Evolutionary conservation across 441 rosid species (phyloP), one percentile per base, ranked within the genome.

Genomic region (Syzygium syzygioides): DNA sequence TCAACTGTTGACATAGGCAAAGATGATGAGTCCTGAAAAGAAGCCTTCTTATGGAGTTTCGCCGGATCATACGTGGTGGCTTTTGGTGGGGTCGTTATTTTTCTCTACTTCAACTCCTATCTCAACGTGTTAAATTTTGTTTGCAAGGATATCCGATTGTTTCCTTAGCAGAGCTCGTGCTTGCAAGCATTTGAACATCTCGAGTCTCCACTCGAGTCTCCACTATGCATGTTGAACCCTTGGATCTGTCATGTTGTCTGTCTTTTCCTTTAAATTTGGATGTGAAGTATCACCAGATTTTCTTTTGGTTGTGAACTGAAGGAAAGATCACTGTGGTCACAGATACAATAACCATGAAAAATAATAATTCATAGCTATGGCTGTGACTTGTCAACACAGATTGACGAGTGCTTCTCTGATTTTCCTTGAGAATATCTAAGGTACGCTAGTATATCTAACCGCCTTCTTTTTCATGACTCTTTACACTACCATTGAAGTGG

Each of bases 81-180:
- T 32, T 66, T 66, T 4, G 0, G 4, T 2, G 2, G 45, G 45
- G 6, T 4, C 45, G 4, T 0, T 0, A 1, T 66, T 66, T 66
- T 9, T 66, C 2, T 66, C 45, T 66, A 66, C 79, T 66, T 66
- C 19, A 32, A 66, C 45, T 18, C 79, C 26, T 32, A 66, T 66
- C 25, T 18, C 45, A 32, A 32, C 79, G 26, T 6, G 19, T 32
- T 66, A 11, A 2, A 25, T 66, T 66, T 66, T n/a, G 30, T n/a
- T 5, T 9, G 48, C 18, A 68, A 68, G 45, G 4, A 68, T 19
- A 68, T 68, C 14, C 79, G 14, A 32, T 32, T 68, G 79, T 34
- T 68, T 9, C 14, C 3, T 2, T 0, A 68, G 79, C 14, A 32
- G 4, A 68, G 7, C 48, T 68, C 79, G 0, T 68, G 45, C 79